Base-by-base conservation (phyloP, 2,329 filamentous ascomycete genomes). In the Alternaria longipes region DNA sequence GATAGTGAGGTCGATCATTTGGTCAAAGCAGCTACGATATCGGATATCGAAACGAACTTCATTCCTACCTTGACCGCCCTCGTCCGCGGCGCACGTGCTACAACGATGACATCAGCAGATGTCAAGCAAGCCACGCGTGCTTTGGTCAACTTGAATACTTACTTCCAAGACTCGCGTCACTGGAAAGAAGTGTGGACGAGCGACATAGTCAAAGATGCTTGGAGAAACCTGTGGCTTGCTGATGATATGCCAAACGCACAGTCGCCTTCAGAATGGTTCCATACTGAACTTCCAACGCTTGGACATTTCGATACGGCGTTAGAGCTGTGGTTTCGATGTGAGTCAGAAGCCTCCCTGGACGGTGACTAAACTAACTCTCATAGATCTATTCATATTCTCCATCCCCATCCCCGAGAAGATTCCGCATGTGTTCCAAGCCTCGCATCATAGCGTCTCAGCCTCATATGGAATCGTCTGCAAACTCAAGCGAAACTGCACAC, bases 401-500 rank as follows among this genome's bases (percentile, higher is more conserved):
- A 84, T 87, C 22, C 84, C 83, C 2, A 83, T 87, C 5, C 85
- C 85, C 0, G 84, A 86, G 46, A 81, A 84, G 60, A 82, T 85
- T 26, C 87, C 87, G 0, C 81, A 81, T n/a, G 85, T 89, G 4
- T 89, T 88, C 72, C 87, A 89, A 72, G 86, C 86, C 30, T 88
- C 87, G 3, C 87, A 89, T 67, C 87, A 89, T 74, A 86, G 85
- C 60, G 85, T 87, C 42, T 85, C 85, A 55, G 86, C 85, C 5
- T 84, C 86, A 0, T 89, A 88, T 59, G 87, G 87, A 34, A 84
- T 89, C 60, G 83, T 89, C 9, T 87, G 86, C 74, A 88, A 89
- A 75, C 80, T 88, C 65, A 87, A 87, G 74, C 82, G 85, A 26
- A 83, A 84, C 58, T 86, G 85, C 59, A 87, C 85, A 0, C 81